These are phyloP conservation scores for Zygnema cylindricum DNA, from an alignment of 139 green algal genomes.

Conservation along the genomic window DNA sequence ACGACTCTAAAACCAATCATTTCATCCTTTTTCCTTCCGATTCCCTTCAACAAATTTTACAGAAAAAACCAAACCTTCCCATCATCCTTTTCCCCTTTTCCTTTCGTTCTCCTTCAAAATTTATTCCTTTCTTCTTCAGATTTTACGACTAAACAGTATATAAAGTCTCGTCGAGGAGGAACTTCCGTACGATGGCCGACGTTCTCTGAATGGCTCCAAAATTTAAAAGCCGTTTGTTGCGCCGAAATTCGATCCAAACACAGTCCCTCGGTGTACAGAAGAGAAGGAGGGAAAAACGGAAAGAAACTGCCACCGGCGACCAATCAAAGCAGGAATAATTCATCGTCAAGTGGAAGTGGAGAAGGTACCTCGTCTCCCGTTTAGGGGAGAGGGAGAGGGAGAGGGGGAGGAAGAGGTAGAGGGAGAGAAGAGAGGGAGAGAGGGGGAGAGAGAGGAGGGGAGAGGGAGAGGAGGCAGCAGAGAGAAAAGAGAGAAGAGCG, in stretches of 20 bases:
- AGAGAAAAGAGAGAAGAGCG: not conserved
- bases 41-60: too few species aligned
- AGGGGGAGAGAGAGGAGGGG: not conserved
- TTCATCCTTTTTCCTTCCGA: too few species aligned
- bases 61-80: too few species aligned
- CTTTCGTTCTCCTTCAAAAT: not conserved
- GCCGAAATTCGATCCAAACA: slow-evolving; percentile 39
- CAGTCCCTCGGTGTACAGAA: not conserved
- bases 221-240: slow-evolving; percentile 46
- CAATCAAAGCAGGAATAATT: too few species aligned
- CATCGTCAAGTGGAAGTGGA: too few species aligned
- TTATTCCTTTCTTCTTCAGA: not conserved
- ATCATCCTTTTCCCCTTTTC: not conserved
- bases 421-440: not conserved
- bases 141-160: slow-evolving; percentile 51
- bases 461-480: not conserved
- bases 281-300: not conserved
- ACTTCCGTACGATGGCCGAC: slow-evolving; percentile 8
- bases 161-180: slow-evolving; percentile 20
- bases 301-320: not conserved
- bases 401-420: not conserved
- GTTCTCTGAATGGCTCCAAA: slow-evolving; percentile 7
- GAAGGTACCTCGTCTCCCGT: not conserved
- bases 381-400: not conserved
- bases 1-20: too few species aligned